phyloP scores from a whole-genome alignment of 148 eudicot genomes.

The Vaccinium macrocarpon region DNA sequence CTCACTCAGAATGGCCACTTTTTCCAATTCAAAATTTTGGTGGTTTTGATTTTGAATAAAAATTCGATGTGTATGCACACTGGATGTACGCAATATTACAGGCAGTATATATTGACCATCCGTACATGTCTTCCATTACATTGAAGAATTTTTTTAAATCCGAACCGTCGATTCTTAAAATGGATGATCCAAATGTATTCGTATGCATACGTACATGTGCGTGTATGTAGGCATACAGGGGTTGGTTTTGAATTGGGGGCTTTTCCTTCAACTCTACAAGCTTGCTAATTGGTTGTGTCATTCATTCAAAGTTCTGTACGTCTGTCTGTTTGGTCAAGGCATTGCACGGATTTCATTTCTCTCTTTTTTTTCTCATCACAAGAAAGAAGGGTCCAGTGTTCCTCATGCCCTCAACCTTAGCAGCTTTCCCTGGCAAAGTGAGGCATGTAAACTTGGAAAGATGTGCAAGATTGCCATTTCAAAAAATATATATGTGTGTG shows the following conservation, averaged over 20 bases:
- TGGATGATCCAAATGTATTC: no score
- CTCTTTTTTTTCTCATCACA: neutral
- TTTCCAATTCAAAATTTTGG: neutral
- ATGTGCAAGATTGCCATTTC: neutral
- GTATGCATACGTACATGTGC: no score
- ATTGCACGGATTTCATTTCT: neutral
- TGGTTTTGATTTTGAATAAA: neutral
- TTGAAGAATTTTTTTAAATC: no score
- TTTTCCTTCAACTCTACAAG: neutral
- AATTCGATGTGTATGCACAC: no score
- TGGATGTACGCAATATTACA: no score
- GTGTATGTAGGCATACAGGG: no score
- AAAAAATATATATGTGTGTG: no score
- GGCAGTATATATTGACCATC: no score
- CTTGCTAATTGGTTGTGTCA: neutral
- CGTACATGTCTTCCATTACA: no score
- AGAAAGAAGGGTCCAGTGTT: neutral
- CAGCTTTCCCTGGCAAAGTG: conserved; percentile 13
- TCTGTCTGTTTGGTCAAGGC: neutral
- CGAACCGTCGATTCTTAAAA: no score
- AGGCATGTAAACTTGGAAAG: neutral
- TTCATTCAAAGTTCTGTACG: neutral
- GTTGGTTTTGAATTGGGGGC: neutral
- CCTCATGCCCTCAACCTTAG: neutral
- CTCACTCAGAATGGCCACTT: neutral